A percentile compares a stretch with the other conserved stretches of the same genome.
phyloP scores from a whole-genome alignment of 306 rosid genomes.

The Begonia masoniana region DNA sequence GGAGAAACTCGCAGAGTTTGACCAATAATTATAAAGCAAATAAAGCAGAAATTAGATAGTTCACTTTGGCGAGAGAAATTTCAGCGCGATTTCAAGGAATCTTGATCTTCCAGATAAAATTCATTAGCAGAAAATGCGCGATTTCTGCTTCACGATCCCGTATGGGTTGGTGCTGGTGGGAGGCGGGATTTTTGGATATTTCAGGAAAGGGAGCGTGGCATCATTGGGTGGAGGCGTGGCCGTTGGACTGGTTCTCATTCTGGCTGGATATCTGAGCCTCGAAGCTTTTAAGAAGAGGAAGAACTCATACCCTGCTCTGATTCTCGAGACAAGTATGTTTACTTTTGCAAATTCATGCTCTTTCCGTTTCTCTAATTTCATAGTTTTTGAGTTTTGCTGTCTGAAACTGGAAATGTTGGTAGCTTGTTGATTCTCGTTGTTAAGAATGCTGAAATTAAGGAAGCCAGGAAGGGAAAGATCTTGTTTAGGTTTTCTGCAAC shows the following conservation, averaged over 20 bases:
- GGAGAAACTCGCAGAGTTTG: background rate
- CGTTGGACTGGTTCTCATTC: constrained; percentile 42
- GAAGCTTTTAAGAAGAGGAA: constrained; percentile 51
- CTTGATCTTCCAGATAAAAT: constrained; percentile 17
- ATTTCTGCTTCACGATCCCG: constrained; percentile 87
- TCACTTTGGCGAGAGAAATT: background rate
- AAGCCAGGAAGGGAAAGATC: too few species aligned
- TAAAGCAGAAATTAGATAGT: background rate
- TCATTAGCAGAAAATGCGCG: constrained; percentile 49
- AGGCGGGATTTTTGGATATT: constrained; percentile 64
- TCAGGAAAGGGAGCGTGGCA: constrained; percentile 59
- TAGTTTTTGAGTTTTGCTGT: constrained; percentile 3
- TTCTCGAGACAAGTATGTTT: constrained; percentile 46
- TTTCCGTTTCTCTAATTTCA: background rate
- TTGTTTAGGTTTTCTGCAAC: too few species aligned
- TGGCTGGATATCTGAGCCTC: constrained; percentile 74
- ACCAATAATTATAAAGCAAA: background rate
- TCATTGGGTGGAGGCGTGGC: constrained; percentile 62
- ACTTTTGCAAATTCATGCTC: background rate
- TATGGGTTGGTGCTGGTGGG: constrained; percentile 52
- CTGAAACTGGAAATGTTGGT: too few species aligned
- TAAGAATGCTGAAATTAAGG: too few species aligned
- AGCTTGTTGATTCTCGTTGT: too few species aligned
- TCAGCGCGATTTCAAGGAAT: constrained; percentile 2
- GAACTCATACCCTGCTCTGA: constrained; percentile 48